A percentile compares a stretch with the other conserved stretches of the same genome.
Evolutionary conservation across 2,329 filamentous ascomycete species (phyloP).

Genomic region (Teratosphaeria epicoccoides): DNA sequence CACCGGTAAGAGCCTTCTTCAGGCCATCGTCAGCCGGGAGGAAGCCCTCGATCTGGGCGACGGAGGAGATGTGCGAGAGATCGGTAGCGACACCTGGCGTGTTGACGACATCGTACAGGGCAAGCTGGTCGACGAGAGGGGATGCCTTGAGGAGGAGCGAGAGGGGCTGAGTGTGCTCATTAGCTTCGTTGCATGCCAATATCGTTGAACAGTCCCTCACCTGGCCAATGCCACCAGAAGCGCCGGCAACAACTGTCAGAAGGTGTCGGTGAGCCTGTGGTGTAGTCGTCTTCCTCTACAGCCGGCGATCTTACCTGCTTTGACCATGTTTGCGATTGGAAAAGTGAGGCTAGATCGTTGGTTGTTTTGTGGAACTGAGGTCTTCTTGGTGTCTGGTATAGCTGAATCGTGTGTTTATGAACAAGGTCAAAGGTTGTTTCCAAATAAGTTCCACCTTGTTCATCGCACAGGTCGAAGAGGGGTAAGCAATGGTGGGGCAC

Average conservation of each 20-base stretch:
- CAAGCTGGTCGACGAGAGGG: conserved; percentile 79
- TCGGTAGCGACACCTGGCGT: conserved; percentile 92
- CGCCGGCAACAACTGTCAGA: conserved; percentile 67
- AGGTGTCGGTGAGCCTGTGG: background rate
- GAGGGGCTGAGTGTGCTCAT: conserved; percentile 54
- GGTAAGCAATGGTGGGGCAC: background rate
- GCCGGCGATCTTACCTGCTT: conserved; percentile 2
- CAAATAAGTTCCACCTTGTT: background rate
- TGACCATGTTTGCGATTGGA: conserved; percentile 4
- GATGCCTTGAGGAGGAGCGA: conserved; percentile 91
- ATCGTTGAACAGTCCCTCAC: conserved; percentile 38
- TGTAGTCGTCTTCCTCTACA: background rate
- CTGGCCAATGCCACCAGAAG: conserved; percentile 97
- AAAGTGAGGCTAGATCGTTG: background rate
- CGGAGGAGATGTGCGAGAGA: conserved; percentile 91
- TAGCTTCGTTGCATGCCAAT: background rate
- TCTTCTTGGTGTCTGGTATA: background rate
- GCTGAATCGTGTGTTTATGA: no score
- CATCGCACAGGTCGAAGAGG: background rate
- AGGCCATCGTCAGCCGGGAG: conserved; percentile 75
- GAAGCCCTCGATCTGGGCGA: conserved; percentile 77
- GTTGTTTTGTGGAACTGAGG: background rate
- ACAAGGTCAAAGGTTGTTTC: background rate
- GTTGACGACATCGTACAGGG: conserved; percentile 99
- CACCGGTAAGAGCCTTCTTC: conserved; percentile 79